These are phyloP conservation scores for Bruguiera gymnorhiza DNA, from an alignment of 345 rosid genomes.

Conservation along the genomic window DNA sequence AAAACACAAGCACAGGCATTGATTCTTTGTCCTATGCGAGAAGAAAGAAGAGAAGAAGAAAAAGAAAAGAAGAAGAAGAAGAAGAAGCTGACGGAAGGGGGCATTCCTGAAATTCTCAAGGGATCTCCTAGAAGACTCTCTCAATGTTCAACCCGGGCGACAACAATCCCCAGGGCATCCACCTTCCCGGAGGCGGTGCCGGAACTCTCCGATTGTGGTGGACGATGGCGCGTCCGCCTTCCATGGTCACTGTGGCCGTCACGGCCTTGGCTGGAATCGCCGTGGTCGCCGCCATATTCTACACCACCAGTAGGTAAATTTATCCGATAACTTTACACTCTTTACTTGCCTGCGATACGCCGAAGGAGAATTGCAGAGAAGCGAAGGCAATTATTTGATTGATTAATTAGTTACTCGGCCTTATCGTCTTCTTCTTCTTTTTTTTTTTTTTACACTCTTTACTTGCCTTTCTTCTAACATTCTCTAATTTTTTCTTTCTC, in stretches of 20 bases:
- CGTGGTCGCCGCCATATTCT: conserved; percentile 40
- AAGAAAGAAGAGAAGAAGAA: not conserved
- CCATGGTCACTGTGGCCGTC: conserved; percentile 29
- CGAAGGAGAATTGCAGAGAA: no score
- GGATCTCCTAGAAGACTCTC: not conserved
- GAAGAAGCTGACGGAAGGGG: not conserved
- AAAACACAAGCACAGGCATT: no score
- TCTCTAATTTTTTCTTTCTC: not conserved
- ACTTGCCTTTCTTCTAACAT: no score
- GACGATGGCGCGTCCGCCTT: conserved; percentile 1
- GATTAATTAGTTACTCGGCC: no score
- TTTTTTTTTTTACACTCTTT: no score
- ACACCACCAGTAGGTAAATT: conserved; percentile 29
- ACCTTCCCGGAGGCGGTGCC: not conserved
- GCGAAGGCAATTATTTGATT: not conserved
- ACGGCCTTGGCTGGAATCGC: conserved; percentile 48
- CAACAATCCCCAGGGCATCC: not conserved
- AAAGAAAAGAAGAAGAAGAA: not conserved
- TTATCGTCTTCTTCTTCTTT: no score
- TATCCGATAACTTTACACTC: no score
- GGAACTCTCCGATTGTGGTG: not conserved
- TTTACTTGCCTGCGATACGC: no score
- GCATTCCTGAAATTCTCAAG: not conserved
- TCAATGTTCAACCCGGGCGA: conserved; percentile 1
- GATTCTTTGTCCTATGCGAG: not conserved